These are phyloP conservation scores for Botrytis squamosa DNA, from an alignment of 2,329 filamentous ascomycete species.

Conservation along the genomic window DNA sequence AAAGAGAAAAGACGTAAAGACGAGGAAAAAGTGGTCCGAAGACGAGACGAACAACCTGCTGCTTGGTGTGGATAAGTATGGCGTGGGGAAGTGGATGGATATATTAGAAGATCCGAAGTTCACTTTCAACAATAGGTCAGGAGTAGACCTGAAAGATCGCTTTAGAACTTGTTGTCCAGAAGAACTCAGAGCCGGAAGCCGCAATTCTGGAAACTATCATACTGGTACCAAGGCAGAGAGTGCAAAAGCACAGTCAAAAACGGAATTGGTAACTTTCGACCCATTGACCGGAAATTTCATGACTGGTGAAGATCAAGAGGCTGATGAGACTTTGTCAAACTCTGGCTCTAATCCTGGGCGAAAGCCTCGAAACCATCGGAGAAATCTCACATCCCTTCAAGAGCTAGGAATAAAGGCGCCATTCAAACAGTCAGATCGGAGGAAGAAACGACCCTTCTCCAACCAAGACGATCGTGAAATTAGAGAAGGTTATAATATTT, in stretches of 20 bases:
- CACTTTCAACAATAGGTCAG: slow-evolving; percentile 59
- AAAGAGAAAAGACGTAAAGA: slow-evolving; percentile 55
- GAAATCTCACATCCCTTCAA: slow-evolving; percentile 54
- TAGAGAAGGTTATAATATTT: slow-evolving; percentile 56
- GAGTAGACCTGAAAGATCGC: slow-evolving; percentile 63
- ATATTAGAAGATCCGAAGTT: slow-evolving; percentile 62
- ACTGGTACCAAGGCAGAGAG: slow-evolving; percentile 6
- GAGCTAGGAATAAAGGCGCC: slow-evolving; percentile 60
- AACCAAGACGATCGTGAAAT: slow-evolving; percentile 63
- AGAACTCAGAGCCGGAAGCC: slow-evolving; percentile 52
- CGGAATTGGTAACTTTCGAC: slow-evolving; percentile 47
- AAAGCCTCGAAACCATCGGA: slow-evolving; percentile 55
- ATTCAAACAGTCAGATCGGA: slow-evolving; percentile 60
- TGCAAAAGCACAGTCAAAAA: slow-evolving; percentile 21
- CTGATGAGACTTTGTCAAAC: slow-evolving; percentile 27
- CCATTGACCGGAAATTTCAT: slow-evolving; percentile 57
- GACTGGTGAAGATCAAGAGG: slow-evolving; percentile 29
- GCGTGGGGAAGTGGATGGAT: slow-evolving; percentile 64
- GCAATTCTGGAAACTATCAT: background rate
- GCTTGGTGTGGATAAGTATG: slow-evolving; percentile 60
- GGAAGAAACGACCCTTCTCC: slow-evolving; percentile 60
- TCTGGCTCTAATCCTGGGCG: slow-evolving; percentile 41
- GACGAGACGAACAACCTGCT: slow-evolving; percentile 63
- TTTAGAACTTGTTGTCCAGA: slow-evolving; percentile 65
- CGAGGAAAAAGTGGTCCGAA: slow-evolving; percentile 62